Conservation (phyloP, 495 filamentous ascomycete genomes). For the Aspergillus diversus region DNA sequence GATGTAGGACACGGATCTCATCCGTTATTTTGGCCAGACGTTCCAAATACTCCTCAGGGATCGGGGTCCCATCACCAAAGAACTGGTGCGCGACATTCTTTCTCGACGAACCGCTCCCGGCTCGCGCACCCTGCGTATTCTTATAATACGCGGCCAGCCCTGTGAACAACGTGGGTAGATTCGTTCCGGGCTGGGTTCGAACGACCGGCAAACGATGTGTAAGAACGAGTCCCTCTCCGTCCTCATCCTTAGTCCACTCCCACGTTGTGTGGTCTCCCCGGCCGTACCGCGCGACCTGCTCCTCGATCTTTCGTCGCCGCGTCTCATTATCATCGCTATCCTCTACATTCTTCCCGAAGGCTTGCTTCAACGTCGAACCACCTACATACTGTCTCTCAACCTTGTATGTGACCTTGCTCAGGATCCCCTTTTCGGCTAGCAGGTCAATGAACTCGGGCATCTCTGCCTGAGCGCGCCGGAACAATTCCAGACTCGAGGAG, state of each 20-base stretch:
- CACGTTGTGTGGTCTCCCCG: constrained; percentile 44
- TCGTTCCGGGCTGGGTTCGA: constrained; percentile 51
- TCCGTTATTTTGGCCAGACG: constrained; percentile 51
- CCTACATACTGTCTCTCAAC: constrained; percentile 47
- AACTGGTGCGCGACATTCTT: constrained; percentile 32
- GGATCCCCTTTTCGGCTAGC: constrained; percentile 49
- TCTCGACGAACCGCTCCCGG: constrained; percentile 11
- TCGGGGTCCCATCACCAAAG: constrained; percentile 56
- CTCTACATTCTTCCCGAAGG: constrained; percentile 53
- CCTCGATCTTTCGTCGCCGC: constrained; percentile 49
- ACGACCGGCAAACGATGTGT: constrained; percentile 51
- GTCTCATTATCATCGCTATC: constrained; percentile 51
- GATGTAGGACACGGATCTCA: constrained; percentile 50
- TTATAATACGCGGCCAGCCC: constrained; percentile 51
- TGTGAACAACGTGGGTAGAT: constrained; percentile 56
- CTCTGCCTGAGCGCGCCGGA: constrained; percentile 47
- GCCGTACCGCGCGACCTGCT: constrained; percentile 51
- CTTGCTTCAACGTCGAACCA: constrained; percentile 54
- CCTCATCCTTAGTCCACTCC: constrained; percentile 51
- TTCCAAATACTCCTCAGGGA: constrained; percentile 53
- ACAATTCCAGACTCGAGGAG: constrained; percentile 55
- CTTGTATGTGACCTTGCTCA: constrained; percentile 51
- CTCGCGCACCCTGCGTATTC: constrained; percentile 31
- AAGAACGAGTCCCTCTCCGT: constrained; percentile 29
- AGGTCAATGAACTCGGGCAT: constrained; percentile 53